Base-by-base conservation (phyloP, 768 basidiomycete genomes). In the Hebeloma cylindrosporum region DNA sequence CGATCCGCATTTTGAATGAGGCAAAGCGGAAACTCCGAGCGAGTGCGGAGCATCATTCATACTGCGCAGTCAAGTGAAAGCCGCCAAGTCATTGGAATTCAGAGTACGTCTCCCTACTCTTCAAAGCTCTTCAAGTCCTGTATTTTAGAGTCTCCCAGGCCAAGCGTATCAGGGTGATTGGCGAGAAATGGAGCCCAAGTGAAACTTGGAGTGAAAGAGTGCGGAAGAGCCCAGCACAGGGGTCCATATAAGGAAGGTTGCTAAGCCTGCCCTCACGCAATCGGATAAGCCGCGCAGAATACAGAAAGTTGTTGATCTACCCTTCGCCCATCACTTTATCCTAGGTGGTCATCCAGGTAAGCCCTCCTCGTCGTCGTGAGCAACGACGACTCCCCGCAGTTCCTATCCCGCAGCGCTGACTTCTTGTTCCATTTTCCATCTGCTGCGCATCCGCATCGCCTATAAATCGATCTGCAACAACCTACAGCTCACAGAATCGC, bases 211-310 rank as follows among this genome's bases (percentile, higher is more conserved):
- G 38, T 45, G 43, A 33, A 43, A 18, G 23, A 44, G 21, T 11
- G 22, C 16, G 11, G 31, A 16, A 35, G 27, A 27, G 13, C 9
- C 37, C 25, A 29, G n/a, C 47, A 51, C 47, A 47, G 4, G 18
- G 26, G 45, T 38, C 55, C 37, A 48, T 47, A 60, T 51, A 53
- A 54, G 56, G 59, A 49, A 57, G 47, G 21, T 27, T 25, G 11
- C 33, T 40, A 40, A 43, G 52, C 64, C 64, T 60, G 63, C 63
- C 63, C 63, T 63, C 57, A 64, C 52, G 60, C 56, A 59, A 66
- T 64, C 64, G 60, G 63, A 64, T 66, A 66, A 63, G 61, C 60
- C 52, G 47, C 48, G 45, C 48, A 47, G 45, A 48, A 29, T 32
- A 49, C 28, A 40, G 21, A 31, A 51, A 37, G 43, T 54, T 29